phyloP scores from a whole-genome alignment of 176 grass and related monocot species.

The Melocanna baccifera region DNA sequence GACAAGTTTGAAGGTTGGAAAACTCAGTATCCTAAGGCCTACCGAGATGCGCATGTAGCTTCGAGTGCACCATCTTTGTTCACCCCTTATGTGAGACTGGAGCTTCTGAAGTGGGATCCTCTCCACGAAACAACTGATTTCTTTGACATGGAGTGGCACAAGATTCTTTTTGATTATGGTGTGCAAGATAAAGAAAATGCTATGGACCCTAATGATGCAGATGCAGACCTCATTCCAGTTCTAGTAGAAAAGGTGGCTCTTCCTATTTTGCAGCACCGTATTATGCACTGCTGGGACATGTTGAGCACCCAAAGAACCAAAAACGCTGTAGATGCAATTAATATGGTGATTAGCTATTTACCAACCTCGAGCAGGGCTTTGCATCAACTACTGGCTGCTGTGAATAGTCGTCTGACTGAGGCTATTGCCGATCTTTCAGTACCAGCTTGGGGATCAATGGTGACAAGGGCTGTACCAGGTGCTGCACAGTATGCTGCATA shows the following conservation, averaged over 20 bases:
- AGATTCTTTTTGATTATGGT: conserved; percentile 68
- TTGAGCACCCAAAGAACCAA: conserved; percentile 70
- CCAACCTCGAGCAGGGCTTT: conserved; percentile 57
- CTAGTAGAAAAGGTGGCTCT: conserved; percentile 91
- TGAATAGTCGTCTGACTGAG: conserved; percentile 60
- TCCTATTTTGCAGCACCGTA: conserved; percentile 87
- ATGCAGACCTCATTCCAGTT: conserved; percentile 61
- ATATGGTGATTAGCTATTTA: conserved; percentile 69
- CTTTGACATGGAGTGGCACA: conserved; percentile 79
- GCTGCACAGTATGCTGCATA: conserved; percentile 67
- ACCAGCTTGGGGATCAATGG: conserved; percentile 72
- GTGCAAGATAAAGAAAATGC: conserved; percentile 17
- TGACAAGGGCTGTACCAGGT: conserved; percentile 74
- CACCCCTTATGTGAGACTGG: conserved; percentile 77
- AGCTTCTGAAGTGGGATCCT: conserved; percentile 95
- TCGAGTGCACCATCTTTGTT: conserved; percentile 67
- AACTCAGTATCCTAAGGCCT: conserved; percentile 54
- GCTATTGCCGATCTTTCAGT: conserved; percentile 59
- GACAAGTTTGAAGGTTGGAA: conserved; percentile 95
- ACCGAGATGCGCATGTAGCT: conserved; percentile 83
- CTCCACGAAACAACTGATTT: conserved; percentile 62
- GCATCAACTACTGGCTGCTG: conserved; percentile 56
- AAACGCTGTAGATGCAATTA: conserved; percentile 56
- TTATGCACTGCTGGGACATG: conserved; percentile 87
- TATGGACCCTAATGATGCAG: conserved; percentile 42